phyloP scores from a whole-genome alignment of 192 early-diverging fungal genomes.

The Podochytrium sp. region DNA sequence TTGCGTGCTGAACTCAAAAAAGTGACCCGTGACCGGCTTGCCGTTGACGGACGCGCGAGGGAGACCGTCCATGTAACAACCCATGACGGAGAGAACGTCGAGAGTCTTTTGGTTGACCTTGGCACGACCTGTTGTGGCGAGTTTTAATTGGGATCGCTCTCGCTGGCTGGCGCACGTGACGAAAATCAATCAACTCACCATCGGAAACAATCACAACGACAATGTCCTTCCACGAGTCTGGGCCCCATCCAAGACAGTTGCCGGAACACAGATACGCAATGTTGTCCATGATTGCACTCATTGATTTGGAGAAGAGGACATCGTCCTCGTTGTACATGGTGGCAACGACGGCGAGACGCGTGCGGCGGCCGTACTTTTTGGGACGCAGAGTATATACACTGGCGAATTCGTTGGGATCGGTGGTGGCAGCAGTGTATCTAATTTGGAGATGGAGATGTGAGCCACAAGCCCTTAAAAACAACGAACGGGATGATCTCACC shows the following conservation, averaged over 20 bases:
- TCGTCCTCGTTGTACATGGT: conserved; percentile 78
- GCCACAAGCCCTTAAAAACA: background rate
- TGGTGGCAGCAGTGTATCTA: conserved; percentile 72
- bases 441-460: conserved; percentile 31
- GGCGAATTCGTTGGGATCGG: conserved; percentile 69
- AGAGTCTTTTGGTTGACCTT: conserved; percentile 80
- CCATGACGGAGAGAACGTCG: conserved; percentile 70
- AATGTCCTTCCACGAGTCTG: conserved; percentile 73
- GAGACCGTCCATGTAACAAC: conserved; percentile 60
- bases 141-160: background rate
- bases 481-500: conserved; percentile 61
- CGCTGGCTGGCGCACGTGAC: no score
- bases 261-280: conserved; percentile 67
- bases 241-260: conserved; percentile 63
- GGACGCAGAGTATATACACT: conserved; percentile 64
- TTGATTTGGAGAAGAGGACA: conserved; percentile 65
- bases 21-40: conserved; percentile 51
- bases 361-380: conserved; percentile 55
- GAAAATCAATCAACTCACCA: conserved; percentile 43
- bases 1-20: conserved; percentile 61
- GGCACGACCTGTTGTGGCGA: conserved; percentile 17
- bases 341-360: conserved; percentile 71
- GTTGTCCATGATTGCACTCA: conserved; percentile 67
- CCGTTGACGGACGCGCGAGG: conserved; percentile 48
- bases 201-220: conserved; percentile 77